A percentile compares a stretch with the other conserved stretches of the same genome.
These are phyloP conservation scores for Betula pendula DNA, from an alignment of 306 rosid genomes.

Conservation along the genomic window DNA sequence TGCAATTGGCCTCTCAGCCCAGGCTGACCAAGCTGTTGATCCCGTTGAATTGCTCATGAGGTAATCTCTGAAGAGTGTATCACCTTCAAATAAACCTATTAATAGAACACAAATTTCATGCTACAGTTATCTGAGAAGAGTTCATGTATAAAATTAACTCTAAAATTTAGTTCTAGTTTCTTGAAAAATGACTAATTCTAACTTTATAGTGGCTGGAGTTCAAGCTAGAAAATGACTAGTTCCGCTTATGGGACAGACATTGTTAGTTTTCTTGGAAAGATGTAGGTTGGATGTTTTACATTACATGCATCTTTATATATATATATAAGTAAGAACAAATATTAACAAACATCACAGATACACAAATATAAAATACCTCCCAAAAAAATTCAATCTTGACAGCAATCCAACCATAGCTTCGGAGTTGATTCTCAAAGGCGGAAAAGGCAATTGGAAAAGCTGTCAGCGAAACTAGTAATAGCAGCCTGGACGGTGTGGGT, in stretches of 20 bases:
- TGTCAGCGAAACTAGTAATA: no score
- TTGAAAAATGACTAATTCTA: neutral
- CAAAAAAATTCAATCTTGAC: no score
- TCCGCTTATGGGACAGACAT: neutral
- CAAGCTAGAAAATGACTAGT: neutral
- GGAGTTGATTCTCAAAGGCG: no score
- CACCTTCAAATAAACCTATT: neutral
- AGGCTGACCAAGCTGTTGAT: constrained; percentile 49
- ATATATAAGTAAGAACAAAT: no score
- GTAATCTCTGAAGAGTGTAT: constrained; percentile 28
- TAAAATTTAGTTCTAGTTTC: neutral
- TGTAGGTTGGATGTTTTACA: no score
- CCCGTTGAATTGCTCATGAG: constrained; percentile 66
- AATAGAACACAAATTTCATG: constrained; percentile 2
- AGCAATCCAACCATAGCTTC: no score
- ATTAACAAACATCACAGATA: no score
- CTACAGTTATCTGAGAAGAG: neutral
- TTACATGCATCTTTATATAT: neutral
- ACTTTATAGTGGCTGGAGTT: neutral
- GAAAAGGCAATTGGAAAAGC: no score
- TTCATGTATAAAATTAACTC: neutral
- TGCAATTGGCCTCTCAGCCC: constrained; percentile 52
- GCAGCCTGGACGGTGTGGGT: no score
- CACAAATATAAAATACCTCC: no score
- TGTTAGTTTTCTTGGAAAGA: neutral